Conservation (phyloP, 257 asterid species). For the Verbena officinalis region DNA sequence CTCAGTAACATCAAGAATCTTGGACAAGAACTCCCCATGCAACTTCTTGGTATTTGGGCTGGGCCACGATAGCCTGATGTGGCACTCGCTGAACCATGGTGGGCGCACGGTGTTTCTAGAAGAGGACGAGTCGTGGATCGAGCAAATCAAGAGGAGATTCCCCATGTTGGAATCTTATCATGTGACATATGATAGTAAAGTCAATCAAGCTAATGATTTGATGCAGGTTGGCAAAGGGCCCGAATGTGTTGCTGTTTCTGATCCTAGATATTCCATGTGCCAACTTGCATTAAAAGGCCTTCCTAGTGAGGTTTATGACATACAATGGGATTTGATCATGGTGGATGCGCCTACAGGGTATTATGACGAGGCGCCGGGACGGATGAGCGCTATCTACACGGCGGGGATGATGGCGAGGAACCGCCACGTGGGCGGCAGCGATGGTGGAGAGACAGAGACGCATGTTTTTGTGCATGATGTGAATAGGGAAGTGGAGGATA, state of each 20-base stretch:
- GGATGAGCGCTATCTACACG: slow-evolving; percentile 88
- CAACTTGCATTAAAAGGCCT: slow-evolving; percentile 70
- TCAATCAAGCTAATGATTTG: slow-evolving; percentile 57
- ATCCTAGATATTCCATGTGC: slow-evolving; percentile 76
- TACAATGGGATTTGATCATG: slow-evolving; percentile 84
- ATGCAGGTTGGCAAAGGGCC: slow-evolving; percentile 70
- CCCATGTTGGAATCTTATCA: slow-evolving; percentile 78
- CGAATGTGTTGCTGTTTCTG: slow-evolving; percentile 61
- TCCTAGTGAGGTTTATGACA: slow-evolving; percentile 62
- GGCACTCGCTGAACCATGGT: slow-evolving; percentile 81
- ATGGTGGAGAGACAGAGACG: slow-evolving; percentile 43
- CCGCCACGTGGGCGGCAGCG: slow-evolving; percentile 9
- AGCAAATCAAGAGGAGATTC: slow-evolving; percentile 61
- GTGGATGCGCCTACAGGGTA: slow-evolving; percentile 94
- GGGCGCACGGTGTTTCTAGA: slow-evolving; percentile 82
- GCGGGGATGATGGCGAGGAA: slow-evolving; percentile 97
- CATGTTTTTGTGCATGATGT: slow-evolving; percentile 89
- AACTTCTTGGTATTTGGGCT: slow-evolving; percentile 83
- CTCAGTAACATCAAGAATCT: slow-evolving; percentile 54
- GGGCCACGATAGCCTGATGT: slow-evolving; percentile 93
- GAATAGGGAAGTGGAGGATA: slow-evolving; percentile 82
- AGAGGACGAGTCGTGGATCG: slow-evolving; percentile 80
- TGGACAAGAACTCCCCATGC: slow-evolving; percentile 68
- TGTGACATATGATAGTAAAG: slow-evolving; percentile 62
- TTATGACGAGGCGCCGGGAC: slow-evolving; percentile 84